phyloP scores from a whole-genome alignment of 306 rosid genomes.

The Ochetophila trinervis region DNA sequence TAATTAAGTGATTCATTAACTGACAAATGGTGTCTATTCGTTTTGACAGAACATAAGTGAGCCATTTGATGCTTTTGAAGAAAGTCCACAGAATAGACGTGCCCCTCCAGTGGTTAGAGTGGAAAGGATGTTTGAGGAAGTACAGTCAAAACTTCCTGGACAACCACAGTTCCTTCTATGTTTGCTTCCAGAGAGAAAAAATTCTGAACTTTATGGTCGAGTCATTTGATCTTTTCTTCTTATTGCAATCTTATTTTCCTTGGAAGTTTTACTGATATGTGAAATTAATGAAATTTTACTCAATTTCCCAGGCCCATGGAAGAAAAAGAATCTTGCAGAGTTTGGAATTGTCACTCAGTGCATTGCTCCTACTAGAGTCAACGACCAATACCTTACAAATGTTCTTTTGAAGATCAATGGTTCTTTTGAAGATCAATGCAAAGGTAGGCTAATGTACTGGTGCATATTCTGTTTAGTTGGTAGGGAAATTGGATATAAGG shows the following conservation, averaged over 20 bases:
- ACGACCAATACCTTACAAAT: slow-evolving; percentile 87
- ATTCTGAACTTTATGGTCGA: slow-evolving; percentile 84
- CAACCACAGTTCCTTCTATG: slow-evolving; percentile 75
- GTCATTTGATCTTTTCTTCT: background rate
- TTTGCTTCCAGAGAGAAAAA: slow-evolving; percentile 85
- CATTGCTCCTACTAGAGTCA: slow-evolving; percentile 71
- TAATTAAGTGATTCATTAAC: background rate
- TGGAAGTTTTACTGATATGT: background rate
- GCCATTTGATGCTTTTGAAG: slow-evolving; percentile 65
- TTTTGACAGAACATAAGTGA: slow-evolving; percentile 42
- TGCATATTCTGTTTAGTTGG: background rate
- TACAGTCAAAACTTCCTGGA: slow-evolving; percentile 66
- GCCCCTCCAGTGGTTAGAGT: slow-evolving; percentile 78
- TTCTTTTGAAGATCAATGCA: slow-evolving; percentile 93
- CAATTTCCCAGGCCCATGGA: slow-evolving; percentile 77
- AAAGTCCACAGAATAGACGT: slow-evolving; percentile 55
- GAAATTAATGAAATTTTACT: slow-evolving; percentile 4
- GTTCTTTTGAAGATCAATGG: no score
- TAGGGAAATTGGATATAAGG: background rate
- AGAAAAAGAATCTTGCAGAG: slow-evolving; percentile 65
- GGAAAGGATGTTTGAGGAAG: slow-evolving; percentile 70
- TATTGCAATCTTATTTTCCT: no score
- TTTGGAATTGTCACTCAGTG: slow-evolving; percentile 82
- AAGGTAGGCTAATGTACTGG: slow-evolving; percentile 48
- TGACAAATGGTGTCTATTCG: background rate